phyloP scores from a whole-genome alignment of 2,329 filamentous ascomycete species.

The Calonectria henricotiae region DNA sequence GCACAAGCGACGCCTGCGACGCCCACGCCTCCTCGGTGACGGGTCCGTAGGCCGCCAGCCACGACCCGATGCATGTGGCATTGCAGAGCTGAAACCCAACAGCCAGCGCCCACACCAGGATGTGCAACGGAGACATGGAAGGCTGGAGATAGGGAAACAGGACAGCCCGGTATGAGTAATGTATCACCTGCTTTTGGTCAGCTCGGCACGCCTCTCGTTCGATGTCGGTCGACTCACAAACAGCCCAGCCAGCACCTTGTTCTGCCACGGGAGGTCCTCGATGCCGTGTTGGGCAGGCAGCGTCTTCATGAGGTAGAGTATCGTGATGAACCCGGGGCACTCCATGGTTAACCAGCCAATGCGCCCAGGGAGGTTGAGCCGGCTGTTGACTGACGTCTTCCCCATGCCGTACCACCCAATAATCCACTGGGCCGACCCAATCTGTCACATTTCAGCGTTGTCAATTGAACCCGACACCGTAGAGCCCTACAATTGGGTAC shows the following conservation, averaged over 20 bases:
- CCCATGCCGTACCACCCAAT: conserved; percentile 90
- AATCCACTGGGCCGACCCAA: conserved; percentile 82
- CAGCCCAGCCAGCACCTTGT: conserved; percentile 81
- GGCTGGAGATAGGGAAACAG: conserved; percentile 88
- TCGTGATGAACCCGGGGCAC: conserved; percentile 80
- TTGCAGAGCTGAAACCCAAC: conserved; percentile 86
- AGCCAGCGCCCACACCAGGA: conserved; percentile 76
- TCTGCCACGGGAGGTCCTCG: conserved; percentile 79
- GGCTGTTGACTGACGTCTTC: conserved; percentile 85
- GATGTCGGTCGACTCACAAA: conserved; percentile 65
- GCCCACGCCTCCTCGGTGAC: conserved; percentile 71
- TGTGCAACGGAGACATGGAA: conserved; percentile 92
- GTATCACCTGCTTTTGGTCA: conserved; percentile 72
- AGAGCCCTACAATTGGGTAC: conserved; percentile 68
- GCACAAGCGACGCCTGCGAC: conserved; percentile 58
- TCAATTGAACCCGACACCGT: conserved; percentile 21
- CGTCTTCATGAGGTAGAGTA: conserved; percentile 85
- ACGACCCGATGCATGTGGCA: conserved; percentile 83
- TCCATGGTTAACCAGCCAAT: conserved; percentile 94
- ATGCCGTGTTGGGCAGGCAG: conserved; percentile 75
- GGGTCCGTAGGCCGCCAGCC: conserved; percentile 86
- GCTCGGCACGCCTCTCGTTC: conserved; percentile 26
- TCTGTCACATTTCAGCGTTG: conserved; percentile 63
- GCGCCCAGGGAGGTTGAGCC: conserved; percentile 90
- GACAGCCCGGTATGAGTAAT: conserved; percentile 93